These are phyloP conservation scores for Vicia villosa DNA, from an alignment of 306 rosid species.

Conservation along the genomic window DNA sequence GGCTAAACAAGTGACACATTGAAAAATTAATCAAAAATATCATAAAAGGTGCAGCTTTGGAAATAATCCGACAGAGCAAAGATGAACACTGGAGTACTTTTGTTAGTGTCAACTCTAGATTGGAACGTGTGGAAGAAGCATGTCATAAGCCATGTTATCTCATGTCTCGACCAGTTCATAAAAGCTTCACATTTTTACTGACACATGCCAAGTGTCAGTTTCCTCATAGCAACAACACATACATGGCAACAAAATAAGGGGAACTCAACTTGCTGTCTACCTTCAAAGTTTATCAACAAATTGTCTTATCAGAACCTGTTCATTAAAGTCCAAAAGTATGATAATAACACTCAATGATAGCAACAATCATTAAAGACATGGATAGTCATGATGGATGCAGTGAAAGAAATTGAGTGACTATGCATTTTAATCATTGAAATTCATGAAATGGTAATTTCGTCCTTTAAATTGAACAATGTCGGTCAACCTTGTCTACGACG, in stretches of 20 bases:
- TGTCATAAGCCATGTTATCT: slow-evolving; percentile 19
- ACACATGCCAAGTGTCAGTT: slow-evolving; percentile 25
- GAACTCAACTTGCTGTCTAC: slow-evolving; percentile 24
- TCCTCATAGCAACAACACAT: slow-evolving; percentile 11
- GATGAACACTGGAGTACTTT: not conserved
- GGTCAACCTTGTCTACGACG: not conserved
- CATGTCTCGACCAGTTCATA: not conserved
- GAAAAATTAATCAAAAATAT: not conserved
- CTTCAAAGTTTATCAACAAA: slow-evolving; percentile 20
- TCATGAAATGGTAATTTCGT: not conserved
- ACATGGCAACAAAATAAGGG: slow-evolving; percentile 14
- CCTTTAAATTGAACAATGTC: not conserved
- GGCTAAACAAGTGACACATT: not conserved
- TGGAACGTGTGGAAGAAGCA: slow-evolving; percentile 14
- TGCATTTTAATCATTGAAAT: not conserved
- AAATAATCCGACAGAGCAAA: not conserved
- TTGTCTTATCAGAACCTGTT: slow-evolving; percentile 12
- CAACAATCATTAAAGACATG: not conserved
- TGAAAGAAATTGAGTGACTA: not conserved
- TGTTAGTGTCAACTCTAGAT: slow-evolving; percentile 5
- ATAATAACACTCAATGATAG: not conserved
- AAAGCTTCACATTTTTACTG: slow-evolving; percentile 1
- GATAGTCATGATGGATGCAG: slow-evolving; percentile 3
- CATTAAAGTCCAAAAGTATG: not conserved
- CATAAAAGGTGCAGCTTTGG: not conserved